Evolutionary conservation across 768 basidiomycete species (phyloP), one percentile per base, ranked within the genome.

Genomic region (Leucosporidium yakuticum): DNA sequence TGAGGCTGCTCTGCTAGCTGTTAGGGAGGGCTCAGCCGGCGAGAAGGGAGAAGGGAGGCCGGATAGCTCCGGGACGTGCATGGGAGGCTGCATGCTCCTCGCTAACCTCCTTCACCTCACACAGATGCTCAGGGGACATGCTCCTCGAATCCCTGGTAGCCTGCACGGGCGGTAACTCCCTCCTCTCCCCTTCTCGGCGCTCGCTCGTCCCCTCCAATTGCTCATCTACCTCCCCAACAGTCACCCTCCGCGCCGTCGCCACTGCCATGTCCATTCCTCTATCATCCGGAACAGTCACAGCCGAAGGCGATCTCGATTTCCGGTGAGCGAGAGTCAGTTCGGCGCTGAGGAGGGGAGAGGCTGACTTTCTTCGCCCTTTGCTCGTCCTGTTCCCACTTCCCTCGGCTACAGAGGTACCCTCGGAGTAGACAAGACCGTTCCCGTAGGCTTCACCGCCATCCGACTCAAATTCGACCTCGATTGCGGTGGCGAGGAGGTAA

Each of bases 391-490:
- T 9, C 8, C 39, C 14, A 11, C 14, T 31, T 54, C 15, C 5
- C 4, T 27, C 1, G 8, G 6, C 8, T 1, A 11, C 50, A 65
- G 64, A 15, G 64, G 64, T 2, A 65, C 64, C 12, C 58, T 65
- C 6, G 64, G 64, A 8, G 64, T 65, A 5, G 64, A 65, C 58
- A 59, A 60, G 34, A 44, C 25, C 6, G 58, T 60, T 1, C 64
- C 64, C 0, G 64, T 57, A 23, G 64, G 64, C 34, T 65, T 65
- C 49, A 39, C 48, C 19, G 49, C 64, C 15, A 60, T 65, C 29
- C 49, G 64, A 3, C n/a, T 65, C 21, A 65, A 51, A 29, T 65
- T 65, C 27, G 64, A 65, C 58, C 64, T 65, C 21, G 64, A 65
- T 36, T 59, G 57, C 49, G 58, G 58, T 4, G 64, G 60, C 15